A percentile compares a stretch with the other conserved stretches of the same genome.
These are phyloP conservation scores for Psilocybe tampanensis DNA, from an alignment of 768 basidiomycete genomes.

Conservation along the genomic window DNA sequence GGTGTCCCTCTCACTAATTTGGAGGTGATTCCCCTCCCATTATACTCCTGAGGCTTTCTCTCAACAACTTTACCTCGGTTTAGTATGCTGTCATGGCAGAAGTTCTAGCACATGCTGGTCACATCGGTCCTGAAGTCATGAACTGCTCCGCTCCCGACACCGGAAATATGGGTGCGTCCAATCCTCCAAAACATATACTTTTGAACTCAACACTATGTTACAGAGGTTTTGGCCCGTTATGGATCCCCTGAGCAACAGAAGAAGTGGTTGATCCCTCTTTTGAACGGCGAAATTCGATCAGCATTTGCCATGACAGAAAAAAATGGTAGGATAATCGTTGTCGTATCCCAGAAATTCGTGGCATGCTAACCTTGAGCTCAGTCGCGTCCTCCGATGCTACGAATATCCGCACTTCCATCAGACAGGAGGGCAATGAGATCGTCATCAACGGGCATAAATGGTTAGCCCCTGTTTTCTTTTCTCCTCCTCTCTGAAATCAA, in stretches of 20 bases:
- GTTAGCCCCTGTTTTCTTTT: constrained; percentile 39
- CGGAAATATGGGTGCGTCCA: constrained; percentile 88
- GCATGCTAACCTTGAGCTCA: constrained; percentile 24
- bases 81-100: constrained; percentile 99
- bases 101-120: constrained; percentile 81
- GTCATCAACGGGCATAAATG: constrained; percentile 98
- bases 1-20: constrained; percentile 93
- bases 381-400: constrained; percentile 96
- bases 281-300: constrained; percentile 92
- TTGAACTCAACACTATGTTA: constrained; percentile 2
- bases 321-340: constrained; percentile 52
- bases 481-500: not conserved
- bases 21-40: constrained; percentile 57
- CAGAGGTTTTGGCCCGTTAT: constrained; percentile 96
- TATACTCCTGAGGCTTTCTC: not conserved
- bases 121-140: constrained; percentile 81
- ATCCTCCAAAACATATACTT: too few species aligned
- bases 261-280: constrained; percentile 84
- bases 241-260: constrained; percentile 90
- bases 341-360: not conserved
- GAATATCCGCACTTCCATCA: constrained; percentile 89
- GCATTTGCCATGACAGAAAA: constrained; percentile 98
- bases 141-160: constrained; percentile 98
- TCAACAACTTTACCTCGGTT: not conserved
- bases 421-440: constrained; percentile 82